Base-by-base conservation (phyloP, 176 grass and related monocot genomes). In the Oryza coarctata region DNA sequence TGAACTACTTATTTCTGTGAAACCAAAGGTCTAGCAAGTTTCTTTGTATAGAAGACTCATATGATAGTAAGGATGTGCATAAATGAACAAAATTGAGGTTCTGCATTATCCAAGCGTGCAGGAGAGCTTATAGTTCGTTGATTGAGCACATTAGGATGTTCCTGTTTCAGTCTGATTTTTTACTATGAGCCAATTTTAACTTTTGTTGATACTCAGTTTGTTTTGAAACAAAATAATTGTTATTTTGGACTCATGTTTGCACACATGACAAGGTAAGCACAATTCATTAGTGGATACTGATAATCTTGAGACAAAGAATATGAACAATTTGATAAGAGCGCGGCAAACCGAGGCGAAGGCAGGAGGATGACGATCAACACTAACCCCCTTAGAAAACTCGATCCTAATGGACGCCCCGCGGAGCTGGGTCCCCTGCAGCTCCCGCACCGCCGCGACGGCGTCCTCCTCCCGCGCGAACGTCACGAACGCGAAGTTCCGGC, bases 331-430 rank as follows among this genome's bases (percentile, higher is more conserved):
- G 68, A 34, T 64, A 80, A 65, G 75, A 65, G 75, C 34, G 43
- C 28, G 29, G 73, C 76, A 65, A 76, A 63, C 57, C 31, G 61
- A 68, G 76, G 66, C 66, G 72, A 65, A 69, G 84, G 68, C 68
- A 25, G 68, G 36, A 85, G 82, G 74, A n/a, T n/a, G n/a, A 86
- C 84, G 58, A 64, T 95, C 85, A 88, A 85, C 64, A 98, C 95
- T 95, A 93, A 95, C 95, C 95, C 95, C 95, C 90, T 98, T 95
- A 78, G 92, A 90, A 93, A 95, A 98, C 80, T 98, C 92, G 78
- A 98, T 93, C 84, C 91, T 98, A 94, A 98, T 40, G 63, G 88
- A 72, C 40, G 73, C 73, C 43, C 90, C 92, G 22, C 82, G 88
- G 30, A 98, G 35, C 57, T 57, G 78, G 80, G 32, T 52, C 43